Evolutionary conservation across 495 filamentous ascomycete species (phyloP).

Genomic region (Penicillium goetzii): DNA sequence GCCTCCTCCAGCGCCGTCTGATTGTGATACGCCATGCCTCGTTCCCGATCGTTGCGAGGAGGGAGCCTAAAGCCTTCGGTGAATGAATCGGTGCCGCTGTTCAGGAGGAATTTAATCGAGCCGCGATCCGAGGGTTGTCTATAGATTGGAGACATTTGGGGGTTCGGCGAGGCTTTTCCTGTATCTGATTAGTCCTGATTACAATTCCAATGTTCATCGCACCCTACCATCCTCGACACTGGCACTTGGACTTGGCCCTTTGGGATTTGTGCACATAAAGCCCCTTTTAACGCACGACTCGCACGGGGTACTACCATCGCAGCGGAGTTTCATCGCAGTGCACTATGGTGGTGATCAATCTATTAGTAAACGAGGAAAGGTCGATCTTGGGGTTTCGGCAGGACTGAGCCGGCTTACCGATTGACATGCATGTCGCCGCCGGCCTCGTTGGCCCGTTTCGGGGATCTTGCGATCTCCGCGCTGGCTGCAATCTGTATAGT

Average conservation of each 20-base stretch:
- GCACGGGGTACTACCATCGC: slow-evolving; percentile 53
- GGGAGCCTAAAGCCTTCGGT: slow-evolving; percentile 50
- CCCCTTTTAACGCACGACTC: slow-evolving; percentile 51
- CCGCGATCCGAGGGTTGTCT: slow-evolving; percentile 45
- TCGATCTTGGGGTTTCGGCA: background rate
- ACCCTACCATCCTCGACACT: slow-evolving; percentile 30
- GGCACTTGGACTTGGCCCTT: background rate
- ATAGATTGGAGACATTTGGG: slow-evolving; percentile 18
- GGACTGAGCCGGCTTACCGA: slow-evolving; percentile 33
- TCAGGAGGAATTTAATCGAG: slow-evolving; percentile 54
- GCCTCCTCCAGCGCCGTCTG: slow-evolving; percentile 33
- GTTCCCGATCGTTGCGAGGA: slow-evolving; percentile 43
- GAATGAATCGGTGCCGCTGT: slow-evolving; percentile 51
- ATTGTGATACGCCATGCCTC: slow-evolving; percentile 41
- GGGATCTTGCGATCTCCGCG: slow-evolving; percentile 49
- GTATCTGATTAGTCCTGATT: slow-evolving; percentile 1
- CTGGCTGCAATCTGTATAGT: slow-evolving; percentile 47
- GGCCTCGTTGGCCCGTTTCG: slow-evolving; percentile 50
- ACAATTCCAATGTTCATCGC: background rate
- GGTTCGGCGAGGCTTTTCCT: slow-evolving; percentile 27
- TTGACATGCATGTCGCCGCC: slow-evolving; percentile 53
- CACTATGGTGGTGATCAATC: slow-evolving; percentile 35
- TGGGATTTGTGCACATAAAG: slow-evolving; percentile 45
- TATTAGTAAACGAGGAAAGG: background rate
- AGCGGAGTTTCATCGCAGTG: slow-evolving; percentile 57